Evolutionary conservation across 768 basidiomycete genomes (phyloP), one percentile per base, ranked within the genome.

Genomic region (Albatrellus ellisii): DNA sequence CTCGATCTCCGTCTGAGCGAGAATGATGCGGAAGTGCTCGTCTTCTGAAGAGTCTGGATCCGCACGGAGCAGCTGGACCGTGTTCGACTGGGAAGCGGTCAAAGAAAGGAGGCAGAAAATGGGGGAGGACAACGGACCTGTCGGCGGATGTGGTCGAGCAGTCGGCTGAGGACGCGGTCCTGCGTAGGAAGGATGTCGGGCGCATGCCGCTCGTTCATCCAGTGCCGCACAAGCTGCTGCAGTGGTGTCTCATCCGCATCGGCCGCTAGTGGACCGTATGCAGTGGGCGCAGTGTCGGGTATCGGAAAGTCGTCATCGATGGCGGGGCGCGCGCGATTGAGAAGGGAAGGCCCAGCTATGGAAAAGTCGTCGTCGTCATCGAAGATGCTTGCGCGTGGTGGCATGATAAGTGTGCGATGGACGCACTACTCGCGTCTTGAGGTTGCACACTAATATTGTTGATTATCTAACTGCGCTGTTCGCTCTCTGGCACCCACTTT

Each of bases 1-100:
- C 56, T 97, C 91, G 51, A 94, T 75, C 60, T 97, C 91, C 0
- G 88, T 92, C 61, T 92, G 88, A 0, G 87, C 91, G 41, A 97
- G 79, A 68, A 89, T 81, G 26, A 94, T 85, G 50, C 88, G 69
- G 46, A 91, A 84, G 53, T 97, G 90, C 48, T 97, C 91, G 47
- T 94, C 89, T 53, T 94, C 89, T 1, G 82, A 87, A 2, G 86
- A 80, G 27, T 76, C 72, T 0, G 87, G 83, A 57, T 94, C 88
- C 20, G 75, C 75, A 4, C 85, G 72, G 24, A 95, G 62, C 36
- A 72, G 64, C 55, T 75, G 87, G 26, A 86, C 87, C 43, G 74
- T 75, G 49, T 84, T 78, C 45, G 80, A 78, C 89, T 94, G 53
- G 41, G 51, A 46, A 52, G 17, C 17, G 2, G 40, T 6, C 17